A percentile compares a stretch with the other conserved stretches of the same genome.
These are phyloP conservation scores for Phoenix roebelenii DNA, from an alignment of 176 grass and related monocot species.

Conservation along the genomic window DNA sequence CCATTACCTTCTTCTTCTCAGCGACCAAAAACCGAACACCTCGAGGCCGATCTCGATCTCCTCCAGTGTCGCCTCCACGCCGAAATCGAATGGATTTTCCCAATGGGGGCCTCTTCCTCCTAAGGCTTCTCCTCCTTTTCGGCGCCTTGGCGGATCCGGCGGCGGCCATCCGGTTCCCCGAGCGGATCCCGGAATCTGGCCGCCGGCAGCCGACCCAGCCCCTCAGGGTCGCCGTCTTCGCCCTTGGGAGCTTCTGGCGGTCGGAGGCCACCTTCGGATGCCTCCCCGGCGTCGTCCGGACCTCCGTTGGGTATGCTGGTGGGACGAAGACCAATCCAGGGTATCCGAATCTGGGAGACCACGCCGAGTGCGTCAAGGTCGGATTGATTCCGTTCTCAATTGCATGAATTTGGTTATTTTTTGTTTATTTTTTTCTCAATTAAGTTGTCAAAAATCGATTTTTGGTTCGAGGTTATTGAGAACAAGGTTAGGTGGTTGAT, in stretches of 20 bases:
- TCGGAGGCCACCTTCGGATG: constrained; percentile 74
- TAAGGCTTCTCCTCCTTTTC: constrained; percentile 19
- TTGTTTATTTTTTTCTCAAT: too few species aligned
- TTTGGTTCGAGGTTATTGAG: too few species aligned
- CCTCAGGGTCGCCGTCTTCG: constrained; percentile 48
- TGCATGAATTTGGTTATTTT: too few species aligned
- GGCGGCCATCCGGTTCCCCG: constrained; percentile 15
- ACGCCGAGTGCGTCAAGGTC: constrained; percentile 90
- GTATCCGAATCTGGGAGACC: constrained; percentile 78
- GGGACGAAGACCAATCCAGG: constrained; percentile 62
- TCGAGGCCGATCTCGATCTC: too few species aligned
- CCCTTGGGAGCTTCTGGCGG: constrained; percentile 87
- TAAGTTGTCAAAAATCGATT: too few species aligned
- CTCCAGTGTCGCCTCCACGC: too few species aligned
- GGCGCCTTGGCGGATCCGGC: background rate
- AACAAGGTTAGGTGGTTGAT: too few species aligned
- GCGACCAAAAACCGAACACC: too few species aligned
- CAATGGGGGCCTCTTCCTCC: background rate
- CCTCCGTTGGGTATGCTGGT: constrained; percentile 81
- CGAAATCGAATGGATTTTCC: constrained; percentile 15
- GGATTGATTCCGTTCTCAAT: background rate
- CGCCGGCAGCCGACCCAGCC: constrained; percentile 8
- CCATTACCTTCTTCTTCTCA: too few species aligned
- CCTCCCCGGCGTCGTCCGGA: constrained; percentile 57
- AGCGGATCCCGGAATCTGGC: constrained; percentile 5